Base-by-base conservation (phyloP, 2,329 filamentous ascomycete species). In the Phaeoacremonium minimum region DNA sequence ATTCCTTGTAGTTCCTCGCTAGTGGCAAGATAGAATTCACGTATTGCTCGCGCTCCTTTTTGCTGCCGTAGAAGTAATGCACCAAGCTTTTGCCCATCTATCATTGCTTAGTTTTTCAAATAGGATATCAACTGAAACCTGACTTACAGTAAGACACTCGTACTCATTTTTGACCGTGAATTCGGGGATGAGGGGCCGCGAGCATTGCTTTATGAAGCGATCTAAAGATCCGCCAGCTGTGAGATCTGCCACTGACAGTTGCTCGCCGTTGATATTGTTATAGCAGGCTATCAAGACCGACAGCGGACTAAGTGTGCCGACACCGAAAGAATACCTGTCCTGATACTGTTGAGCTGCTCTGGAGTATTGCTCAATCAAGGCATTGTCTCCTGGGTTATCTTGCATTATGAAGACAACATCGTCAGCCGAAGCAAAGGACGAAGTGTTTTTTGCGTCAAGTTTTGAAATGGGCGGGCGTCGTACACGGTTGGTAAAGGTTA, bases 1-100 rank as follows among this genome's bases (percentile, higher is more conserved):
- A 73, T 11, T 72, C 67, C 36, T 52, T 44, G 48, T 68, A 71
- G 43, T 61, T 62, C 40, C 62, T 63, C 2, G 71, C 70, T 2
- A 71, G 47, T 4, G 60, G 56, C 13, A 55, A 51, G 33, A 73
- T 55, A 6, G 53, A 47, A 1, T 46, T 31, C 5, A 57, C 48
- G 46, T 64, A 72, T 2, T 38, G 43, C 4, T 60, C 51, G 4
- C 60, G 58, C 19, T 66, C 56, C 7, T 40, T 18, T 0, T 52
- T 36, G 7, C 44, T 48, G 8, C 40, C 28, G 5, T 56, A 45
- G 42, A 71, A 63, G 46, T 54, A 56, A 38, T 57, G 50, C 4
- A 60, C 50, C 2, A 60, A 43, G 29, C 52, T 55, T 28, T 53
- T 55, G 8, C 52, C 47, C 5, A 41, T 35, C 51, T 54, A 20